Evolutionary conservation across 345 rosid genomes (phyloP), one percentile per base, ranked within the genome.

Genomic region (Lagerstroemia speciosa): DNA sequence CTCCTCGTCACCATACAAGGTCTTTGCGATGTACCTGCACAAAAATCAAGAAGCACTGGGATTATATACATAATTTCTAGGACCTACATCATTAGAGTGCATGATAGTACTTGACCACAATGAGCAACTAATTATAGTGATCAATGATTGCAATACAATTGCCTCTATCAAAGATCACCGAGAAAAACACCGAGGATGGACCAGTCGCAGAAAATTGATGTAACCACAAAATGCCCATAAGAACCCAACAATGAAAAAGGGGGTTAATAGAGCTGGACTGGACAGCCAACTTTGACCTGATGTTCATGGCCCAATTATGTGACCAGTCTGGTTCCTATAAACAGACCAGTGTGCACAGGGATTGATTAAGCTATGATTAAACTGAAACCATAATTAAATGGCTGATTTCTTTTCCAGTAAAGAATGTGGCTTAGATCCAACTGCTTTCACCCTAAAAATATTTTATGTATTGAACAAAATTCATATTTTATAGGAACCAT

Each of bases 1-100:
- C 33, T 88, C 98, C 40, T 81, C 93, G 8, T 84, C 98, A 65
- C 95, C 93, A 68, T 86, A 88, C 67, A 91, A 78, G 0, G 84
- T 87, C 86, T 84, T 89, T n/a, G 98, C 96, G 83, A 92, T 82
- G 76, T 89, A 94, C 80, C 98, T 91, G 77, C 70, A 67, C 34
- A 60, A 64, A 32, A 69, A 12, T 24, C 30, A 26, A n/a, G 61
- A 24, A 55, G 31, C 30, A 24, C 29, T 0, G 31, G 15, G 15
- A 55, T 0, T 55, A 55, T n/a, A 55, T 55, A 48, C 24, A 19
- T 16, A 48, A 3, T n/a, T 48, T 48, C 55, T 20, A 48, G n/a
- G 24, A 48, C 55, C 55, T 19, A 48, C 2, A 0, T 4, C 24
- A 48, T 20, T 20, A 19, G 20, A 48, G n/a, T 20, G 3, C 55